phyloP scores from a whole-genome alignment of 192 early-diverging fungal species.

The Coemansia aciculifera region DNA sequence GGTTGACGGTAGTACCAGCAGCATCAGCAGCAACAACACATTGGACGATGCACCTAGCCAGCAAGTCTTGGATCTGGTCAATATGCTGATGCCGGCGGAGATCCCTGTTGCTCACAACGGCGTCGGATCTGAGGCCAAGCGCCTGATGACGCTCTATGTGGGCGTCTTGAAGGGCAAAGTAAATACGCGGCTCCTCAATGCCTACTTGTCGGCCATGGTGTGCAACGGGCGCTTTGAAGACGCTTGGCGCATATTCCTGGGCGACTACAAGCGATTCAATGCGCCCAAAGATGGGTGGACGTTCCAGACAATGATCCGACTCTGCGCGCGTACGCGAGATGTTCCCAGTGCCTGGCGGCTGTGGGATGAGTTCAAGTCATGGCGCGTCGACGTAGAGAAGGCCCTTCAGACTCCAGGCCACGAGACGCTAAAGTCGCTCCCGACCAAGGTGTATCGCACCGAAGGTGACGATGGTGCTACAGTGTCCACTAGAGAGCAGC shows the following conservation, averaged over 20 bases:
- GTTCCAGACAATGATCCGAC: slow-evolving; percentile 58
- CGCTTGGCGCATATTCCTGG: slow-evolving; percentile 54
- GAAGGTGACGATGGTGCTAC: not conserved
- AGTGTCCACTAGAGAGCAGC: not conserved
- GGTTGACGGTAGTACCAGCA: slow-evolving; percentile 4
- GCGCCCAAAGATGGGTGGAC: slow-evolving; percentile 64
- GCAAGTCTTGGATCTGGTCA: slow-evolving; percentile 23
- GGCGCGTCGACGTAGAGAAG: slow-evolving; percentile 49
- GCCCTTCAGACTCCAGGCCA: slow-evolving; percentile 42
- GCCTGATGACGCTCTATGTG: slow-evolving; percentile 35
- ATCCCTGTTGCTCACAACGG: slow-evolving; percentile 32
- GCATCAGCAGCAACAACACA: not conserved
- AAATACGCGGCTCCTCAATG: slow-evolving; percentile 59
- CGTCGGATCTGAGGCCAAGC: slow-evolving; percentile 33
- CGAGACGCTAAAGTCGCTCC: slow-evolving; percentile 22
- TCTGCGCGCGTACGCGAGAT: slow-evolving; percentile 64
- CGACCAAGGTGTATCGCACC: slow-evolving; percentile 28
- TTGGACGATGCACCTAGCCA: slow-evolving; percentile 10
- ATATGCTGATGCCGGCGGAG: slow-evolving; percentile 46
- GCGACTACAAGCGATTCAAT: slow-evolving; percentile 54
- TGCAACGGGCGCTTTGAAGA: slow-evolving; percentile 56
- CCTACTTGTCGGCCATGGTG: slow-evolving; percentile 61
- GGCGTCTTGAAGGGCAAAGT: slow-evolving; percentile 47
- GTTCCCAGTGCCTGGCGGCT: slow-evolving; percentile 63
- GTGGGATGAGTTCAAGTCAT: slow-evolving; percentile 68